Evolutionary conservation across 208 protist species (phyloP).

Genomic region (Leishmania martiniquensis): DNA sequence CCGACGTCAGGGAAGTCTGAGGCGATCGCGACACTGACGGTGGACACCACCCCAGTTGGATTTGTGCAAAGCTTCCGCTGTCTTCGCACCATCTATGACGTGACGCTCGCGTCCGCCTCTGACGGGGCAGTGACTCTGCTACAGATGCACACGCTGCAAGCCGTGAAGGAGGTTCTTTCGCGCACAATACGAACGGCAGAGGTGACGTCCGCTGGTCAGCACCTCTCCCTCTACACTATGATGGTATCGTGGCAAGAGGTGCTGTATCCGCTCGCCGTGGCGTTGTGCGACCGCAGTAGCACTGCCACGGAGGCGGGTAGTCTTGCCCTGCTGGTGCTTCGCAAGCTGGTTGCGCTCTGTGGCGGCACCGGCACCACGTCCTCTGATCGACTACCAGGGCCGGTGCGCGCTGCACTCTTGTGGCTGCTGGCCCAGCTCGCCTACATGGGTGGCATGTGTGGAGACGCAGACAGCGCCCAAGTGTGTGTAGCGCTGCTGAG

Average conservation of each 20-base stretch:
- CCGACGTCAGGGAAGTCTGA: not conserved
- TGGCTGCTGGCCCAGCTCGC: constrained; percentile 68
- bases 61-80: constrained; percentile 62
- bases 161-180: constrained; percentile 74
- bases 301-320: constrained; percentile 64
- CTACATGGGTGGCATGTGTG: constrained; percentile 83
- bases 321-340: constrained; percentile 75
- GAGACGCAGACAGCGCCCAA: constrained; percentile 72
- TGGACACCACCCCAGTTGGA: constrained; percentile 33
- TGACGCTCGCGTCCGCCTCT: constrained; percentile 19
- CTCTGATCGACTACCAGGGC: constrained; percentile 32
- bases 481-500: constrained; percentile 78
- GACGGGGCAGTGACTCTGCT: constrained; percentile 39
- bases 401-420: constrained; percentile 44
- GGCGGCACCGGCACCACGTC: constrained; percentile 27
- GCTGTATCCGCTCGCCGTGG: constrained; percentile 64
- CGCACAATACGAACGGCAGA: constrained; percentile 46
- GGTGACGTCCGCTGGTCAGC: constrained; percentile 11
- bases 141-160: constrained; percentile 74
- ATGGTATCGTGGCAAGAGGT: constrained; percentile 66
- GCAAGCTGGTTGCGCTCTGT: constrained; percentile 62
- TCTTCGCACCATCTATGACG: constrained; percentile 36
- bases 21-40: constrained; percentile 6
- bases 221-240: constrained; percentile 42
- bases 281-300: constrained; percentile 54